Percentiles rank a stretch among this genome's conserved stretches.
These are phyloP conservation scores for Chytriomyces hyalinus DNA, from an alignment of 192 early-diverging fungal species.

Conservation along the genomic window DNA sequence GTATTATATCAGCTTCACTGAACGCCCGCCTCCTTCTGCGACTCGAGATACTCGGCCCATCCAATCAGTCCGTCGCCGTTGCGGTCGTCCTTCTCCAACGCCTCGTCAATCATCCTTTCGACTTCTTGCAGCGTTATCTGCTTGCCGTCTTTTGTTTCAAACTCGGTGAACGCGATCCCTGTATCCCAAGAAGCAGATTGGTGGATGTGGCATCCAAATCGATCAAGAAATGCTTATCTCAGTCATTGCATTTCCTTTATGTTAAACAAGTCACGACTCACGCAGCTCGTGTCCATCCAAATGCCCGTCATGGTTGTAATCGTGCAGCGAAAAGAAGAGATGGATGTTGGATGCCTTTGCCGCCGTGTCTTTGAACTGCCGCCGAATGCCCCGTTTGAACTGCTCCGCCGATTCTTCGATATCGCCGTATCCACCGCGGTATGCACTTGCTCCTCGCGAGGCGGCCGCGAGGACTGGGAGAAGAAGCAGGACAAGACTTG, in stretches of 20 bases:
- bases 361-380: not conserved
- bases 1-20: not conserved
- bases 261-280: not conserved
- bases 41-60: constrained; percentile 47
- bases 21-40: not conserved
- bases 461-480: not conserved
- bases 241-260: not conserved
- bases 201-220: not conserved
- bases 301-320: constrained; percentile 69
- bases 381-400: not conserved
- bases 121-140: constrained; percentile 48
- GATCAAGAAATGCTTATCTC: not conserved
- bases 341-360: constrained; percentile 6
- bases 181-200: not conserved
- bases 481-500: not conserved
- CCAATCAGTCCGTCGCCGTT: constrained; percentile 66
- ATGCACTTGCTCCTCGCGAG: constrained; percentile 16
- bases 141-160: constrained; percentile 18
- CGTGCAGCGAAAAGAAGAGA: constrained; percentile 59
- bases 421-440: constrained; percentile 9
- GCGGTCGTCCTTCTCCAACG: constrained; percentile 74
- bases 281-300: constrained; percentile 82
- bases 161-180: constrained; percentile 24
- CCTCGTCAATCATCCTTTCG: constrained; percentile 73
- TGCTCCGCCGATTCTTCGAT: not conserved